Conservation (phyloP, 148 eudicot genomes). For the Fagopyrum esculentum region DNA sequence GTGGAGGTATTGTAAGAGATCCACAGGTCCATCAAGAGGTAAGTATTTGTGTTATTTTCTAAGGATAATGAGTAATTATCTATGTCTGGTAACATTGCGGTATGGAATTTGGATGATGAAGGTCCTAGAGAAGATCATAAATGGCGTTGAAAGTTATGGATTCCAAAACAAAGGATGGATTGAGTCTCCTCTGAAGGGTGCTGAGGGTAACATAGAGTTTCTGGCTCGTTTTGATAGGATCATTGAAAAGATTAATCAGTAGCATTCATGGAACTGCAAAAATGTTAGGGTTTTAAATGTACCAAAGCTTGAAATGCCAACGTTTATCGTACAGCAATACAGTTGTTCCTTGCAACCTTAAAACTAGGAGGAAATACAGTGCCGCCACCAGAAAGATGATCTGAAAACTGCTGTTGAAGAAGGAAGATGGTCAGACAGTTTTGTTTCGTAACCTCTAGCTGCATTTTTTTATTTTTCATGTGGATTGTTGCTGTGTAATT, state of each 20-base stretch:
- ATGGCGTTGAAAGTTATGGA: slow-evolving; percentile 64
- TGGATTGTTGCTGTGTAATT: not conserved
- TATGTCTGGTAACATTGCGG: not conserved
- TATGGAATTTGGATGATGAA: slow-evolving; percentile 21
- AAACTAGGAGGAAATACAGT: no score
- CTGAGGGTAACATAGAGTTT: slow-evolving; percentile 85
- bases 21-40: slow-evolving; percentile 88
- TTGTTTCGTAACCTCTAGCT: not conserved
- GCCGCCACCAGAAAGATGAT: not conserved
- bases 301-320: not conserved
- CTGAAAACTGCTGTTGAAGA: not conserved
- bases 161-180: slow-evolving; percentile 79
- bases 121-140: slow-evolving; percentile 71
- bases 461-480: not conserved
- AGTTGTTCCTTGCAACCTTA: not conserved
- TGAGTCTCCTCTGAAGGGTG: slow-evolving; percentile 89
- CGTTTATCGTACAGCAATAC: not conserved
- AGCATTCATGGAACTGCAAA: not conserved
- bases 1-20: slow-evolving; percentile 94
- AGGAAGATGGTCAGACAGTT: not conserved
- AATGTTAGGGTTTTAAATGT: not conserved
- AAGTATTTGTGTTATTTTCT: not conserved
- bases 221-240: slow-evolving; percentile 58
- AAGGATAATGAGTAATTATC: not conserved
- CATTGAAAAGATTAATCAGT: slow-evolving; percentile 12